A percentile compares a stretch with the other conserved stretches of the same genome.
phyloP scores from a whole-genome alignment of 192 early-diverging fungal species.

The Coemansia sp. region DNA sequence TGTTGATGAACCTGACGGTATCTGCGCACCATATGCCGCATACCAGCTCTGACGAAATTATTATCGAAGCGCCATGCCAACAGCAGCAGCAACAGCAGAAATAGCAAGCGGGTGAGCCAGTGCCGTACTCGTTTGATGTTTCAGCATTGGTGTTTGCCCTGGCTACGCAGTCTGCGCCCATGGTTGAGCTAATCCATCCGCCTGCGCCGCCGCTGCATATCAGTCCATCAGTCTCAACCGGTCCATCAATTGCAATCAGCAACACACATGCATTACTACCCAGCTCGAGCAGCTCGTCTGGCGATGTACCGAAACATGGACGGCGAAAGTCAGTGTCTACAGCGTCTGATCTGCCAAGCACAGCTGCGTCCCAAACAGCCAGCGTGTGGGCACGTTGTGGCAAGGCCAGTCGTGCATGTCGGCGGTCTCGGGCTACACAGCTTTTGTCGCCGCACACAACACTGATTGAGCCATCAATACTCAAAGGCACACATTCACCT shows the following conservation, averaged over 20 bases:
- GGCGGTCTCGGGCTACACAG: slow-evolving; percentile 23
- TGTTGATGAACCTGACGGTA: slow-evolving; percentile 49
- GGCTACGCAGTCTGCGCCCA: slow-evolving; percentile 42
- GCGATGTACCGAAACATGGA: neutral
- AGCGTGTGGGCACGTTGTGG: slow-evolving; percentile 10
- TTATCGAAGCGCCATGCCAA: neutral
- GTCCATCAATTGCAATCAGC: neutral
- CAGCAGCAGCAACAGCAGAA: neutral
- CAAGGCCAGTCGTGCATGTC: slow-evolving; percentile 2
- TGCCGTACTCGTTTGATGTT: neutral
- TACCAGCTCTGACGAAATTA: slow-evolving; percentile 30
- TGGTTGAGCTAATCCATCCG: slow-evolving; percentile 39
- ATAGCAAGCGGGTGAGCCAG: neutral
- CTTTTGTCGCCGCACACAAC: slow-evolving; percentile 41
- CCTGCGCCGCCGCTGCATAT: slow-evolving; percentile 43
- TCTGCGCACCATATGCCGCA: slow-evolving; percentile 51
- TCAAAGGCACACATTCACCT: slow-evolving; percentile 12
- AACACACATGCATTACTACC: neutral
- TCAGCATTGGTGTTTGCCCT: slow-evolving; percentile 10
- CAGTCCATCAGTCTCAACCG: slow-evolving; percentile 16
- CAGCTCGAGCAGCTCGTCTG: neutral
- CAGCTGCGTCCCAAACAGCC: neutral
- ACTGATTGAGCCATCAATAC: slow-evolving; percentile 38
- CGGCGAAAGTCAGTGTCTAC: slow-evolving; percentile 6
- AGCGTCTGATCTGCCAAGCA: neutral